Conservation (phyloP, 352 stramenopile genomes). For the Salisapilia sapeloensis region DNA sequence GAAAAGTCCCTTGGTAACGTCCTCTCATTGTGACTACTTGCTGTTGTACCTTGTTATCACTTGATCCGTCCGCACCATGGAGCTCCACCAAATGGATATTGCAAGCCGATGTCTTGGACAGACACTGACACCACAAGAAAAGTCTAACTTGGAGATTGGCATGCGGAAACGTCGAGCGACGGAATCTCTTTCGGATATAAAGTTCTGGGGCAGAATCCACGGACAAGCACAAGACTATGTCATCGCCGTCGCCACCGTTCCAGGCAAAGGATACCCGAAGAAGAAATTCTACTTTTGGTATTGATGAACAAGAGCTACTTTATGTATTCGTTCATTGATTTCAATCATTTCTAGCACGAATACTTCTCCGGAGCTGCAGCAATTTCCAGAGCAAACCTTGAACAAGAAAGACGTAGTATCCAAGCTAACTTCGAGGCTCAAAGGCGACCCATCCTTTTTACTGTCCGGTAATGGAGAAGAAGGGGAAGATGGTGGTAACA, state of each 20-base stretch:
- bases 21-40: too few relatives aligned
- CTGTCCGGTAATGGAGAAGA: conserved; percentile 4
- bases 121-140: conserved; percentile 54
- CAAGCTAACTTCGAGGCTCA: conserved; percentile 29
- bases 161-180: conserved; percentile 49
- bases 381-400: conserved; percentile 54
- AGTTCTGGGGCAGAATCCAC: conserved; percentile 50
- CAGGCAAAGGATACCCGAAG: conserved; percentile 43
- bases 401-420: conserved; percentile 26
- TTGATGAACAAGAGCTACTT: not conserved
- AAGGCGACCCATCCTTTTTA: conserved; percentile 48
- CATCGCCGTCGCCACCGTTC: conserved; percentile 32
- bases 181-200: conserved; percentile 37
- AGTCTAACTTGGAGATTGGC: conserved; percentile 57
- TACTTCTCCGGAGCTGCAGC: conserved; percentile 53
- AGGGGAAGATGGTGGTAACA: conserved; percentile 6
- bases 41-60: too few relatives aligned
- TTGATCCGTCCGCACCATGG: conserved; percentile 25
- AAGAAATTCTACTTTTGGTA: conserved; percentile 82
- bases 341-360: conserved; percentile 39
- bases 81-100: conserved; percentile 59
- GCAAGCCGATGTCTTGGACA: conserved; percentile 46
- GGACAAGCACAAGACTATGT: conserved; percentile 58
- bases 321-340: conserved; percentile 1
- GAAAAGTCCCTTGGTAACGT: too few relatives aligned